Base-by-base conservation (phyloP, 306 rosid species). In the Lotus japonicus region DNA sequence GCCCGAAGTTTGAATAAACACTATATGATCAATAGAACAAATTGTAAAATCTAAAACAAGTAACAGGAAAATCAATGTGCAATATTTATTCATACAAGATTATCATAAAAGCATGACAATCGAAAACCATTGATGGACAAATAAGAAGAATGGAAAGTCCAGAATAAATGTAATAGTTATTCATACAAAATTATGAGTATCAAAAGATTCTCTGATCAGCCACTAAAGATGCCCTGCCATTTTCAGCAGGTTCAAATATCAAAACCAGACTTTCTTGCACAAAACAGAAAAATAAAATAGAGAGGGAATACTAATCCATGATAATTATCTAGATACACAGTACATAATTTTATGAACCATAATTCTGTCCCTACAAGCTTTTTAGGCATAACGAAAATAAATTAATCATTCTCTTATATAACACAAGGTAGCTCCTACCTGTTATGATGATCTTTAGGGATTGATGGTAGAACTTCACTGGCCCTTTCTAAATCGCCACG, bases 401-500 rank as follows among this genome's bases (percentile, higher is more conserved):
- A 45, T 13, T 26, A 66, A 53, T 64, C 63, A 72, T 60, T 71
- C 8, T 41, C 16, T 51, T 49, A 12, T 43, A 26, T 13, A 53
- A 45, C 23, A 39, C 41, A 77, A 51, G 4, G 38, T 58, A 36
- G 48, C 5, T 46, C 54, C 18, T 77, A 92, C 97, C 97, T 92
- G 85, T 92, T 92, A 84, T 78, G 96, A 59, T 94, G 97, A 79
- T 94, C 99, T 80, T 87, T 90, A 38, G 99, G 99, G 79, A 94
- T 94, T 63, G 95, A 83, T 50, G 96, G 96, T 79, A 94, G 84
- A 61, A 94, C 58, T 76, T 87, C 96, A 76, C 69, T 85, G 62
- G 99, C 99, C 84, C 97, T 87, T 69, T 84, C 99, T 35, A 86
- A 60, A 80, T 94, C 99, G 60, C 99, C 97, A 12, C 97, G 97